These are phyloP conservation scores for Limonium bicolor DNA, from an alignment of 148 eudicot species.

Conservation along the genomic window DNA sequence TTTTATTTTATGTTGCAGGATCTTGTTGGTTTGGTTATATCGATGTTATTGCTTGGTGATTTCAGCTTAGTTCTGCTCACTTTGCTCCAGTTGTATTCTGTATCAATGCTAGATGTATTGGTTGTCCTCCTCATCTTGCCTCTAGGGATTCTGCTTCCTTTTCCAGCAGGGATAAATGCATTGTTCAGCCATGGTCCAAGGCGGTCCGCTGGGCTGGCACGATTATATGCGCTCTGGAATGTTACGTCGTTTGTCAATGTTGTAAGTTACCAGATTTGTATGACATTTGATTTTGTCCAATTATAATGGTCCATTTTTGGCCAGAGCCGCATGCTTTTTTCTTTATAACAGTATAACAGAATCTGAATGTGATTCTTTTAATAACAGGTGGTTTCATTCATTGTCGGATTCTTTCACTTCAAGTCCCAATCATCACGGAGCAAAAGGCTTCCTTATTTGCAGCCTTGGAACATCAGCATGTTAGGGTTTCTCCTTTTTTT, in stretches of 20 bases:
- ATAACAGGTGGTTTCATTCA: conserved; percentile 68
- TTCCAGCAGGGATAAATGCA: conserved; percentile 98
- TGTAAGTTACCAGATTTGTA: conserved; percentile 35
- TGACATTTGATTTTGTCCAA: conserved; percentile 13
- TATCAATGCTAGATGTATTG: conserved; percentile 65
- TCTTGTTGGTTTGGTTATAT: conserved; percentile 95
- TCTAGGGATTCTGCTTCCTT: conserved; percentile 88
- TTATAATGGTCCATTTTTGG: neutral
- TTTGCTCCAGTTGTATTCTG: conserved; percentile 86
- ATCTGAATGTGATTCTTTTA: neutral
- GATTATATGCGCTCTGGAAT: conserved; percentile 93
- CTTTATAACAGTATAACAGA: neutral
- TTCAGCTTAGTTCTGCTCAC: conserved; percentile 93
- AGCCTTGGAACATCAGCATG: conserved; percentile 86
- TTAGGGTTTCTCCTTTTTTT: conserved; percentile 12
- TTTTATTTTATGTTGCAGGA: conserved; percentile 49
- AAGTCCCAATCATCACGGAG: conserved; percentile 42
- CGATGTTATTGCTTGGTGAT: conserved; percentile 80
- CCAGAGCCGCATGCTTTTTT: too few species aligned
- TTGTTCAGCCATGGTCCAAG: conserved; percentile 94
- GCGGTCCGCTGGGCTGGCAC: conserved; percentile 94
- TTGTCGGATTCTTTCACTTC: conserved; percentile 68
- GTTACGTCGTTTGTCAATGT: conserved; percentile 79
- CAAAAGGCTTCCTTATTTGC: conserved; percentile 43
- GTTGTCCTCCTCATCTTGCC: conserved; percentile 69